Base-by-base conservation (phyloP, 2,329 filamentous ascomycete species). In the Fusarium guadeloupense region DNA sequence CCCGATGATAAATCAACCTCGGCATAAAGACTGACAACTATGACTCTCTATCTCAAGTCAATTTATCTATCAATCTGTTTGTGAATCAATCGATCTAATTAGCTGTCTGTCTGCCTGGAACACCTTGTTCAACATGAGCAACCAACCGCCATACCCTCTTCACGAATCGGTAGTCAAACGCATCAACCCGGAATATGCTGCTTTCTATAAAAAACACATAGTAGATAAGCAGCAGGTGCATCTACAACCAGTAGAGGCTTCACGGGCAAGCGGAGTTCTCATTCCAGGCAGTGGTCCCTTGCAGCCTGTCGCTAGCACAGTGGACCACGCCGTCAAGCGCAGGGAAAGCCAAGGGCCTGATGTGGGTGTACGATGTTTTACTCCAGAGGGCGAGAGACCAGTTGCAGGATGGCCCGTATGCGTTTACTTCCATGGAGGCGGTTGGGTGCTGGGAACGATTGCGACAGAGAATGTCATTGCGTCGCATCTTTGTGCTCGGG, bases 201-300 rank as follows among this genome's bases (percentile, higher is more conserved):
- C 40, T 0, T 59, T 59, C 0, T 54, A 59, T 4, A 59, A 59
- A n/a, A 59, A 59, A 2, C 55, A 59, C 12, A 59, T 59, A 10
- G 20, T 54, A 14, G 47, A 59, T 4, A 59, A 59, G 5, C 54
- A 59, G 7, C 55, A 59, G 25, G 55, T 59, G 0, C 54, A 59
- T 8, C 54, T 59, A 2, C 46, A 59, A 19, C 46, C 54, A 2
- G 33, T 59, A 13, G 25, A 45, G 10, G 30, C 46, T 0, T 59
- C 55, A 0, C 46, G 55, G 13, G 26, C 34, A 1, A 59, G 54
- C 2, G 54, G 46, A 0, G 23, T 54, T 4, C 55, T 59, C 9
- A 53, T 59, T 0, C 54, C 54, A 0, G 55, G 55, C 2, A 44
- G 45, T 1, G 55, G 55, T 1, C 54, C 55, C 1, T 5, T 53